Conservation (phyloP, 768 basidiomycete species). For the Mycena latifolia region DNA sequence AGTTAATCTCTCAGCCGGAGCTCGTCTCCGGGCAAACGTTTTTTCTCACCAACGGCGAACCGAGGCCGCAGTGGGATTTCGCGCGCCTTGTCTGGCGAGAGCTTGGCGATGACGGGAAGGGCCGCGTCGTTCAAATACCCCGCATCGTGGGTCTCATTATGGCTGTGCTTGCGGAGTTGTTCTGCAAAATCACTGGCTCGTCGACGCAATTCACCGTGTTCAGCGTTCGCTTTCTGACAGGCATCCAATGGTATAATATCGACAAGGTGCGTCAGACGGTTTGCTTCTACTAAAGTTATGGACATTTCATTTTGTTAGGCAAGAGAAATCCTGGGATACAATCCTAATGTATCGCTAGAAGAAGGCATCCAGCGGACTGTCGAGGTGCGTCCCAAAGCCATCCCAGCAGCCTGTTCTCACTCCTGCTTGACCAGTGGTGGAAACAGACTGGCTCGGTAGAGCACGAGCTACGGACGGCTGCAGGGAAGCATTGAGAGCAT, state of each 20-base stretch:
- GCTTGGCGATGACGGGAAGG: slow-evolving; percentile 39
- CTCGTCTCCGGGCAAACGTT: slow-evolving; percentile 66
- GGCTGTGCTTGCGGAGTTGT: slow-evolving; percentile 53
- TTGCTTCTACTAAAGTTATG: no score
- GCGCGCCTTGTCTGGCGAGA: slow-evolving; percentile 54
- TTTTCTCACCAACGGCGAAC: slow-evolving; percentile 71
- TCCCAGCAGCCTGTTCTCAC: not conserved
- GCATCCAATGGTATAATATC: slow-evolving; percentile 63
- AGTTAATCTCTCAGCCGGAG: slow-evolving; percentile 9
- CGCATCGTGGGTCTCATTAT: slow-evolving; percentile 52
- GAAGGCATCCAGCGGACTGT: slow-evolving; percentile 56
- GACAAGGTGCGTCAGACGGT: slow-evolving; percentile 51
- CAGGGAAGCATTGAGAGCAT: no score
- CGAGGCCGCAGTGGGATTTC: slow-evolving; percentile 67
- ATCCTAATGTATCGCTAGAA: slow-evolving; percentile 60
- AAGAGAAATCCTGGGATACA: slow-evolving; percentile 62
- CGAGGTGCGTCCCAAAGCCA: slow-evolving; percentile 8
- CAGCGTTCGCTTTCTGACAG: slow-evolving; percentile 55
- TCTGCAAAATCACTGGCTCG: slow-evolving; percentile 54
- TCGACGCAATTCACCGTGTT: slow-evolving; percentile 56
- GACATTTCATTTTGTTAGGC: slow-evolving; percentile 37
- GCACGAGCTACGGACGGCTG: slow-evolving; percentile 2
- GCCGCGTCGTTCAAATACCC: slow-evolving; percentile 48
- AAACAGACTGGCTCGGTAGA: slow-evolving; percentile 24
- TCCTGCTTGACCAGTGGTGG: slow-evolving; percentile 31